Base-by-base conservation (phyloP, 164 flowering plant genomes). In the Piper longum region DNA sequence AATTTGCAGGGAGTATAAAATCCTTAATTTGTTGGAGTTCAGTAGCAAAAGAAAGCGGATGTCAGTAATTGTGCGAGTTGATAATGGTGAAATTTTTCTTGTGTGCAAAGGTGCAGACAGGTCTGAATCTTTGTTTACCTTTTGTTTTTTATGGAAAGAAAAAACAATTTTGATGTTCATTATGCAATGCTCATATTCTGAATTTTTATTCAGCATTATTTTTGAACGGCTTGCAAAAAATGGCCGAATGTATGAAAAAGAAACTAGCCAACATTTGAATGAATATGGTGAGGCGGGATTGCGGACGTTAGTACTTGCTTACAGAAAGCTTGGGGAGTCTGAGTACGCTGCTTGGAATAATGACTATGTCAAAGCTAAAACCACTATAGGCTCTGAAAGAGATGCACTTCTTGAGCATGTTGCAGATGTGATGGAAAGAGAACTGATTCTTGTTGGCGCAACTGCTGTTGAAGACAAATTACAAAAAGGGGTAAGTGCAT, bases 71-170 rank as follows among this genome's bases (percentile, higher is more conserved):
- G 81, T 86, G 39, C 61, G 72, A 13, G 67, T 81, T 71, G 87
- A 84, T 59, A 67, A 81, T 42, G 82, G 79, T 6, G 70, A 80
- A 51, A 77, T 84, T n/a, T 71, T 82, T 62, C 82, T 86, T 43
- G 61, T 86, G 0, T 86, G 87, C 77, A 86, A 86, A 75, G 92
- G 92, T 48, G 89, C 92, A 14, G 92, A 86, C 80, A 78, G 82
- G 87, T 85, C 57, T 66, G 66, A 52, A 7, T 11, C 9, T 44
- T 48, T 59, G 52, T 57, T 11, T 57, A 18, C 39, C 3, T 18
- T 57, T 11, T 19, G 26, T 16, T 56, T n/a, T 3, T 57, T 14
- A 19, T 16, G 5, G 5, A 17, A 8, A 16, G 59, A 19, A 57
- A 5, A 19, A 11, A 14, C 26, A 18, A 41, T 18, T 57, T n/a